Evolutionary conservation across 2,329 filamentous ascomycete genomes (phyloP).

Genomic region (Penicillium sp.): DNA sequence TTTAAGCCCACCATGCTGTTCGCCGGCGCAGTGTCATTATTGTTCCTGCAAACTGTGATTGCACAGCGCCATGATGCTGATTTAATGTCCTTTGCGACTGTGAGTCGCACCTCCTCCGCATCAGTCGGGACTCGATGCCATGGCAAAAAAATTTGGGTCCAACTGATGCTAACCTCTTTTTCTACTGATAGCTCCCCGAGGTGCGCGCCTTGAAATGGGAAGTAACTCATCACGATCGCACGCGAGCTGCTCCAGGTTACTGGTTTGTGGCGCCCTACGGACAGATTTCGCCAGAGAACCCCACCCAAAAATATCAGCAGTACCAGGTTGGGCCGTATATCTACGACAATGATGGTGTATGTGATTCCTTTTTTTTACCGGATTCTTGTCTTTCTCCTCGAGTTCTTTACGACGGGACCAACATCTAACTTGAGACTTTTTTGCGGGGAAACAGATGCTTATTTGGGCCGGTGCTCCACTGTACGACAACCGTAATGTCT

Average conservation of each 20-base stretch:
- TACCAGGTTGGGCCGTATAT: conserved; percentile 54
- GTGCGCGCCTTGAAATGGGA: conserved; percentile 37
- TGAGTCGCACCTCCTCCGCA: conserved; percentile 20
- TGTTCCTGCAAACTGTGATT: conserved; percentile 27
- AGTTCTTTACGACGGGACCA: background rate
- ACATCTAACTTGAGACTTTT: conserved; percentile 13
- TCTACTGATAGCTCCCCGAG: conserved; percentile 32
- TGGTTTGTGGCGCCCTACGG: conserved; percentile 54
- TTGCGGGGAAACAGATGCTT: conserved; percentile 40
- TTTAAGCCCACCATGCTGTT: conserved; percentile 34
- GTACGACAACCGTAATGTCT: conserved; percentile 52
- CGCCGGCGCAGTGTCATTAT: conserved; percentile 28
- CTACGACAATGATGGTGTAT: conserved; percentile 52
- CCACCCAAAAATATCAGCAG: conserved; percentile 40
- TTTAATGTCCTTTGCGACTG: conserved; percentile 42
- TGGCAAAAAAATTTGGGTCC: background rate
- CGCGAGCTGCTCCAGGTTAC: conserved; percentile 47
- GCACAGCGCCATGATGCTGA: conserved; percentile 35
- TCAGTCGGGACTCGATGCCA: background rate
- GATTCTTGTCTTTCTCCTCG: background rate
- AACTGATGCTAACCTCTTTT: conserved; percentile 9
- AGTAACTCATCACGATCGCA: conserved; percentile 29
- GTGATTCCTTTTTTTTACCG: background rate
- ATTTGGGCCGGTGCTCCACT: conserved; percentile 54
- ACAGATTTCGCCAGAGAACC: conserved; percentile 28